A percentile compares a stretch with the other conserved stretches of the same genome.
phyloP scores from a whole-genome alignment of 2,329 filamentous ascomycete species.

The Colletotrichum gigasporum region DNA sequence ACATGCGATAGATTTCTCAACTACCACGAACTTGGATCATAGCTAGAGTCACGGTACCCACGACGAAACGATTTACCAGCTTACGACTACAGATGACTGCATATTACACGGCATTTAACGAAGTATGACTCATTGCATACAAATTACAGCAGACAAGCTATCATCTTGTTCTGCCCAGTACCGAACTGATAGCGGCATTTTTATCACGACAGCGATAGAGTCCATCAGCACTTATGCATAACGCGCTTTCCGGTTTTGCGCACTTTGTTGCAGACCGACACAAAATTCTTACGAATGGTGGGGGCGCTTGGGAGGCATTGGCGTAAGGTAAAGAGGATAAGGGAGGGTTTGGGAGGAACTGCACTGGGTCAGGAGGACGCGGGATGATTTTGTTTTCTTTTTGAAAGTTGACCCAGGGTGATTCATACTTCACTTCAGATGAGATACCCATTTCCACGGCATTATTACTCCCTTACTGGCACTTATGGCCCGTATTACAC shows the following conservation, averaged over 20 bases:
- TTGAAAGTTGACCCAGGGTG: neutral
- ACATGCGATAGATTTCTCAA: constrained; percentile 17
- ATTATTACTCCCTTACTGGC: constrained; percentile 28
- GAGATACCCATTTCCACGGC: constrained; percentile 49
- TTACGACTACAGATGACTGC: constrained; percentile 15
- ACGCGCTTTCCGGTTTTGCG: neutral
- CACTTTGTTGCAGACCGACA: neutral
- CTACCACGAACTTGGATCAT: constrained; percentile 2
- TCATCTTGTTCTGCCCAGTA: neutral
- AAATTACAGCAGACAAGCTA: neutral
- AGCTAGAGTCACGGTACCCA: neutral
- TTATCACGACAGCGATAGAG: neutral
- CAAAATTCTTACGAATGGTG: neutral
- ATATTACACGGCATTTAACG: neutral
- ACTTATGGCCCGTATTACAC: neutral
- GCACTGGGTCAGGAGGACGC: neutral
- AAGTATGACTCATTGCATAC: constrained; percentile 4
- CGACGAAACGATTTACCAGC: constrained; percentile 4
- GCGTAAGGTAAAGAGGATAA: neutral
- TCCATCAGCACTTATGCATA: neutral
- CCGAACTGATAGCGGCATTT: neutral
- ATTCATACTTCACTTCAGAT: constrained; percentile 42
- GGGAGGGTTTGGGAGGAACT: neutral
- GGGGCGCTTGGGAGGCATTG: neutral
- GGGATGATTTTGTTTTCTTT: neutral